Evolutionary conservation across 179 eudicot species (phyloP), one percentile per base, ranked within the genome.

Genomic region (Beta macrorhiza): DNA sequence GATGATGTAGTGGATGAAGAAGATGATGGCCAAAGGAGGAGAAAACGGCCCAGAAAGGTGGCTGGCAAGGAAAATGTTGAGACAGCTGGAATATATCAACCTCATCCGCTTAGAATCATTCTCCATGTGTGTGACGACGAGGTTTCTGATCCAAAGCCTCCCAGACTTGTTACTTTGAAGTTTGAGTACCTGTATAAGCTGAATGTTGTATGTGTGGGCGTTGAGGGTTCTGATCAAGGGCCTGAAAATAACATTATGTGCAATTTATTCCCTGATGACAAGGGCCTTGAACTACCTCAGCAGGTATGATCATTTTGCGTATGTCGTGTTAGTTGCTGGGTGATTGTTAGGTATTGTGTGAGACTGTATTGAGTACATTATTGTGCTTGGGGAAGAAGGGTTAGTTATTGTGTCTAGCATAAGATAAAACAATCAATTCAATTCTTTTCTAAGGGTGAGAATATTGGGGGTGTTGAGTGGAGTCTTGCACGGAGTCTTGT

Each of bases 1-100:
- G 99, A 93, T 87, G 95, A 95, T 83, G 88, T 87, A 73, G 91
- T 90, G 78, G 97, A 93, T 84, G 98, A 93, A 63, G 99, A 93
- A 80, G 98, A 95, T 86, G 98, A 93, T 88, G 93, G 95, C 57
- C 97, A 95, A 82, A 90, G 97, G 82, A 91, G 97, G 87, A 89
- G 97, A 84, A 93, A 95, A 82, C 90, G 97, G 5, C 93, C 95
- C 56, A 92, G 90, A 83, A 95, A 92, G 79, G 90, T 88, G 79
- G 85, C 83, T 73, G 83, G 84, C 82, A 95, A 90, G 85, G 97
- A 95, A 51, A 90, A 81, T 85, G 81, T 82, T 86, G 98, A 95
- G 76, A 89, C 87, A 51, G 75, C 91, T 75, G 92, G 94, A 87
- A 82, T 92, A 45, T 92, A 92, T 88, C 94, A 90, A 85, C 77